phyloP scores from a whole-genome alignment of 129 eudicot genomes.

The Lactuca saligna region DNA sequence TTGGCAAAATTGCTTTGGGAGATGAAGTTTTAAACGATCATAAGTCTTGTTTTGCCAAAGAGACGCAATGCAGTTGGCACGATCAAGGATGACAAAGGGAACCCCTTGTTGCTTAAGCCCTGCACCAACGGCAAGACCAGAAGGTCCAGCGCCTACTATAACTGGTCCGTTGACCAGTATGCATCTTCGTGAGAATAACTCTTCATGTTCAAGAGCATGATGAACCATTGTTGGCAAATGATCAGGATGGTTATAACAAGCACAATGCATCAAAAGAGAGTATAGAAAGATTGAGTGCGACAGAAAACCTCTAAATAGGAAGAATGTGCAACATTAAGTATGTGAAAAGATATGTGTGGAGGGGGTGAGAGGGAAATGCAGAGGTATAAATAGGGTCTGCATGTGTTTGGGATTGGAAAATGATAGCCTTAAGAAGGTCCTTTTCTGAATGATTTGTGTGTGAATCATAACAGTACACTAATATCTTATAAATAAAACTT shows the following conservation, averaged over 20 bases:
- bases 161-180: conserved; percentile 85
- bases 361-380: conserved; percentile 52
- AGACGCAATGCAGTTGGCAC: conserved; percentile 92
- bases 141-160: conserved; percentile 96
- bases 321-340: conserved; percentile 23
- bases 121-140: conserved; percentile 89
- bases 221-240: conserved; percentile 39
- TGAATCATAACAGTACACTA: conserved; percentile 12
- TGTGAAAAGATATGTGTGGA: conserved; percentile 54
- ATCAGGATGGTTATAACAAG: conserved; percentile 30
- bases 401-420: conserved; percentile 68
- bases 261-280: conserved; percentile 41
- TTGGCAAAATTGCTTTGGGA: conserved; percentile 83
- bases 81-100: conserved; percentile 72
- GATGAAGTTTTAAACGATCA: conserved; percentile 88
- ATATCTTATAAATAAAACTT: conserved; percentile 5
- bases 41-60: conserved; percentile 91
- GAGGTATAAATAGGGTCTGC: conserved; percentile 72
- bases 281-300: conserved; percentile 8
- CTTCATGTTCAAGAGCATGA: conserved; percentile 35
- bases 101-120: conserved; percentile 80
- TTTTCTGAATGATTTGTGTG: conserved; percentile 30
- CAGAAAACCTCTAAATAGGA: conserved; percentile 14
- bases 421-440: conserved; percentile 40
- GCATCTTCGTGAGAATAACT: conserved; percentile 63